Conservation (phyloP, 495 filamentous ascomycete species). For the Aspergillus affinis region DNA sequence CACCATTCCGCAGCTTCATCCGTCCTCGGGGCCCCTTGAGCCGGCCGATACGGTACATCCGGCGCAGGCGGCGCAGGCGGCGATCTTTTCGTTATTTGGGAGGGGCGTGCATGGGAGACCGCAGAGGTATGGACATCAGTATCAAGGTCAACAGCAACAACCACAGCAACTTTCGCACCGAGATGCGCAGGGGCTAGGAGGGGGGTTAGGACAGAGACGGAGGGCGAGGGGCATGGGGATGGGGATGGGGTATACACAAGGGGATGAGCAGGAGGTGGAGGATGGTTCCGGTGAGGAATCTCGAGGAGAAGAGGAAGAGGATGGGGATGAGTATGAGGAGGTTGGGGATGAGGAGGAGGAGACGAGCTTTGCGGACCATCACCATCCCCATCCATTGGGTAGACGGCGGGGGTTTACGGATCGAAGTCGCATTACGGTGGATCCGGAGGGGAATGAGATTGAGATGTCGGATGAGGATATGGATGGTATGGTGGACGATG, state of each 20-base stretch:
- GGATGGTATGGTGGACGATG: conserved; percentile 34
- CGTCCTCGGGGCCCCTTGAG: conserved; percentile 32
- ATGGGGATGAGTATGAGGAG: conserved; percentile 8
- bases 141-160: too few species aligned
- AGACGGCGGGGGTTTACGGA: background rate
- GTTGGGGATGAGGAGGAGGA: conserved; percentile 18
- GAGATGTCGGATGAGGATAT: conserved; percentile 26
- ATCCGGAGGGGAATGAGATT: conserved; percentile 18
- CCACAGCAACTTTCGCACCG: too few species aligned
- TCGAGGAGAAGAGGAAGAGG: too few species aligned
- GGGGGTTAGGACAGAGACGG: background rate
- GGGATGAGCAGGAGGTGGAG: background rate
- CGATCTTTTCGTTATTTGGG: conserved; percentile 37
- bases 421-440: background rate
- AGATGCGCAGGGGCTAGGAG: background rate
- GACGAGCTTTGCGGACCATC: conserved; percentile 15
- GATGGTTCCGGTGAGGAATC: conserved; percentile 7
- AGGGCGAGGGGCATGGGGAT: too few species aligned
- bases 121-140: conserved; percentile 6
- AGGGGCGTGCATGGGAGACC: conserved; percentile 26
- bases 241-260: background rate
- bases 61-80: conserved; percentile 26
- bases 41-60: conserved; percentile 22
- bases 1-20: conserved; percentile 33
- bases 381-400: conserved; percentile 4